Evolutionary conservation across 2,329 filamentous ascomycete genomes (phyloP), one percentile per base, ranked within the genome.

Genomic region (Acrocalymma vagum): DNA sequence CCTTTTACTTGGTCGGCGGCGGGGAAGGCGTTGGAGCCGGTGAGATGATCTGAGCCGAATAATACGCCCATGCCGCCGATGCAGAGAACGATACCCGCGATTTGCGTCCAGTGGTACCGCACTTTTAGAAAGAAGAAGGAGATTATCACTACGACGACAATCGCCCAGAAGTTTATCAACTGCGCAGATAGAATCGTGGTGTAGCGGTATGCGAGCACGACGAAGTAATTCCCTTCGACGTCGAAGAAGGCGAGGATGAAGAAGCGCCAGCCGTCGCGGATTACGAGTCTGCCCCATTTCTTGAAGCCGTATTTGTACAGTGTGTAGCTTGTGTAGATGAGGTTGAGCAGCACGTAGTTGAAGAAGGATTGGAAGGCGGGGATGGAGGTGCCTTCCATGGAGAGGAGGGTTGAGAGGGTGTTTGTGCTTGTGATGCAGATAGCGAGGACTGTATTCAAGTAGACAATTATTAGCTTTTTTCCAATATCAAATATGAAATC

Each of bases 81-180:
- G 77, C 89, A 94, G 69, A 97, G 77, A 32, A 96, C 63, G 68
- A 99, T 97, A 40, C 94, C 94, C 21, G 82, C 56, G 59, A 96
- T 83, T 76, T 97, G 94, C 43, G 88, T 84, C 66, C 82, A 76
- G 74, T 91, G 90, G 79, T 99, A 99, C 60, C 94, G 88, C 29
- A 99, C 94, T 55, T 80, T 81, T 42, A 99, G 82, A 58, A 96
- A 78, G 51, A 85, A 54, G 73, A 95, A 92, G 18, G 90, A 96
- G 53, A 96, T 74, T 47, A 88, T 65, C 14, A 97, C 90, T 15
- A 99, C 94, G 49, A 93, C 85, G 34, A 95, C 89, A 55, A 99
- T 97, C 58, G 92, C 89, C 93, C 93, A 97, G 76, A 97, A 97
- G 79, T 96, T 96, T 74, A 99, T 90, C 36, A 99, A 81, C 78